Evolutionary conservation across 2,329 filamentous ascomycete genomes (phyloP).

Genomic region (Aureobasidium namibiae): DNA sequence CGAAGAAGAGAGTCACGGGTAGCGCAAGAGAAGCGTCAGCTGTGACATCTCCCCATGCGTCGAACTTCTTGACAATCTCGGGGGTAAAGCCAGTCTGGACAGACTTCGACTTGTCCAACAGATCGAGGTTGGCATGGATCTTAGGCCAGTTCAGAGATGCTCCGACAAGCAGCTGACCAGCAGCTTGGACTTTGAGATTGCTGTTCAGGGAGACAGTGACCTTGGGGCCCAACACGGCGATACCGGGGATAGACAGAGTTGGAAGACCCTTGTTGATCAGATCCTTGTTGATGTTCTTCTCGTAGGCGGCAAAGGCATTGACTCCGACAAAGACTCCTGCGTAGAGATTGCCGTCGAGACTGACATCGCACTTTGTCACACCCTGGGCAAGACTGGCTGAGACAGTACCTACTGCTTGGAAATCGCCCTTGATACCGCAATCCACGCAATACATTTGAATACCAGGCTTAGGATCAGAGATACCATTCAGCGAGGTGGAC

Average conservation of each 20-base stretch:
- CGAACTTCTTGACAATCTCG: slow-evolving; percentile 13
- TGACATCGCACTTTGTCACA: slow-evolving; percentile 13
- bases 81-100: slow-evolving; percentile 13
- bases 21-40: slow-evolving; percentile 11
- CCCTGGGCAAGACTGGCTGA: slow-evolving; percentile 12
- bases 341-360: slow-evolving; percentile 13
- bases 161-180: slow-evolving; percentile 14
- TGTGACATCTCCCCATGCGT: slow-evolving; percentile 13
- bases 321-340: slow-evolving; percentile 16
- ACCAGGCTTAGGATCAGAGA: slow-evolving; percentile 13
- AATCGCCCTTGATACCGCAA: slow-evolving; percentile 14
- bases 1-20: slow-evolving; percentile 10
- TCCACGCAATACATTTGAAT: slow-evolving; percentile 17
- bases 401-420: slow-evolving; percentile 13
- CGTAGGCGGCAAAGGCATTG: slow-evolving; percentile 14
- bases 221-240: slow-evolving; percentile 12
- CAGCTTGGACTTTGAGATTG: slow-evolving; percentile 11
- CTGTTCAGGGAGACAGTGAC: slow-evolving; percentile 8
- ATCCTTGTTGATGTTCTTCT: slow-evolving; percentile 14
- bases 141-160: slow-evolving; percentile 13
- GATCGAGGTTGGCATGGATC: slow-evolving; percentile 12
- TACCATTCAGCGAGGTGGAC: slow-evolving; percentile 7
- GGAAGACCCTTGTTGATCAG: slow-evolving; percentile 14
- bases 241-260: slow-evolving; percentile 14
- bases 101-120: slow-evolving; percentile 10